Evolutionary conservation across 2,329 filamentous ascomycete species (phyloP), one percentile per base, ranked within the genome.

Genomic region (Fusarium transvaalense): DNA sequence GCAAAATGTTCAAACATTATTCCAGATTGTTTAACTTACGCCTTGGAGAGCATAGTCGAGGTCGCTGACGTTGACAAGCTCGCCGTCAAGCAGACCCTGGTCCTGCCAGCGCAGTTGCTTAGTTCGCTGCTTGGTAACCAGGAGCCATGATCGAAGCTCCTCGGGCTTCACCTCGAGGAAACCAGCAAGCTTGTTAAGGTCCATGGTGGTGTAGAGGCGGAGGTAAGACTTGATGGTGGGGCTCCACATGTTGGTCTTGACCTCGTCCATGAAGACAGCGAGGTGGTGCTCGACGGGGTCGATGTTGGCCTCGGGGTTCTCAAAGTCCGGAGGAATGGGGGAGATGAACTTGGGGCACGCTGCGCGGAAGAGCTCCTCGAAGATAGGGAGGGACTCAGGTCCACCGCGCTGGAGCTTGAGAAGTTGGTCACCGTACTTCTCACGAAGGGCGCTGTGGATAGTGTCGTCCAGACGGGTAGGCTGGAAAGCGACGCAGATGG

Each of bases 331-430:
- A 61, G 94, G 93, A 19, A 96, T 96, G 52, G 96, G 96, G 67
- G 92, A 97, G 87, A 99, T 99, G 88, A 99, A 99, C 86, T 97
- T 98, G 81, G 96, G 96, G 89, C 96, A 98, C n/a, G 96, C 92
- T 67, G 91, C 87, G 78, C 92, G 91, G 92, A 99, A 99, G 75
- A 99, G 91, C 86, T 98, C 96, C 87, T 98, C 96, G 76, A 97
- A 99, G 77, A 99, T 90, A 72, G 94, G 95, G 27, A 99, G 92
- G 42, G 94, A 92, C 76, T 99, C 96, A 68, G 95, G 94, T 34
- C 96, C 96, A 76, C 96, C 96, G 71, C 94, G 93, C 86, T 99
- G 96, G 82, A 99, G 90, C 84, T 95, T 94, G 76, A 93, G 91
- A 76, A 99, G 93, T 85, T 98, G 94, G 83, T 99, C 96, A 76